Evolutionary conservation across 176 grass and related monocot species (phyloP), one percentile per base, ranked within the genome.

Genomic region (Triticum turgidum): DNA sequence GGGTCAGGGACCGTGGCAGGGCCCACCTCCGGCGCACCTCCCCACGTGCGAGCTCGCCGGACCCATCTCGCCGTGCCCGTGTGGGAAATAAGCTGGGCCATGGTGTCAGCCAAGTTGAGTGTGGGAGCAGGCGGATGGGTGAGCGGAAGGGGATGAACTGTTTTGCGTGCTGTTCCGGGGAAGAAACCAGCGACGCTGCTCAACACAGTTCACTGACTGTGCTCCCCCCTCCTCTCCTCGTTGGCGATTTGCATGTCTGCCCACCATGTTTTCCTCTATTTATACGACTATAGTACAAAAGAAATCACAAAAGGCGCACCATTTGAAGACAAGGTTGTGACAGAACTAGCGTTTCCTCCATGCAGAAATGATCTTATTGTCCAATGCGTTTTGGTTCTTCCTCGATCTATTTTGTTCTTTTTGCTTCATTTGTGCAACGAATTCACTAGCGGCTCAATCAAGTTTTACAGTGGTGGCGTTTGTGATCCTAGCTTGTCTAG

Each of bases 21-120:
- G 2, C 47, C 78, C 79, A 21, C 67, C 67, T 0, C 2, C 18
- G 0, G 33, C n/a, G 37, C 79, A 71, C 79, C 79, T 10, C 24
- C 84, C 84, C 89, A 87, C 89, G 89, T 90, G 84, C 88, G 56
- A 71, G 52, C n/a, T 17, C 3, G 3, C 11, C 67, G 67, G 33
- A 35, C 61, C 20, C 70, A 39, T 17, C 15, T 29, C 18, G 4
- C 32, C 72, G 47, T 49, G 83, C 2, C 34, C 81, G 73, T 61
- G 81, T 83, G 87, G 61, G 68, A 39, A 18, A 39, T 39, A 35
- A n/a, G 30, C 32, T 69, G 67, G 81, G 74, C 9, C 80, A 75
- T 21, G 4, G 10, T 5, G 45, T 76, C 87, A 73, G 80, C 25
- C 32, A 59, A 9, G 58, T 45, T 32, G 61, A 41, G 35, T 5